phyloP scores from a whole-genome alignment of 2,329 filamentous ascomycete genomes.

The Colletotrichum ledebouriae region DNA sequence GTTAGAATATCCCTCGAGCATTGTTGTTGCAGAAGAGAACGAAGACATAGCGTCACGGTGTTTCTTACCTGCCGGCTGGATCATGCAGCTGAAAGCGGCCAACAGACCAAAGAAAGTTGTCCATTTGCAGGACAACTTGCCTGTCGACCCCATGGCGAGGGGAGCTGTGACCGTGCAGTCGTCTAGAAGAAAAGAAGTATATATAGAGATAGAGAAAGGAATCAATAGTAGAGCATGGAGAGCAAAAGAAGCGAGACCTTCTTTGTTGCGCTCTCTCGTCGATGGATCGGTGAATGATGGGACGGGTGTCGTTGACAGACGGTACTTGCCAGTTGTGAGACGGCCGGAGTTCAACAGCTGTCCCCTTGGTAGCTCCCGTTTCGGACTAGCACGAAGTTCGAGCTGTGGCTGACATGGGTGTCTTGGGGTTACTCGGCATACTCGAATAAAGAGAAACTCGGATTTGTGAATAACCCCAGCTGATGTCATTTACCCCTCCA shows the following conservation, averaged over 20 bases:
- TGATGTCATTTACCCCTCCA: conserved; percentile 30
- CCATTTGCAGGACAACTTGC: conserved; percentile 72
- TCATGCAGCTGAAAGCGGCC: conserved; percentile 69
- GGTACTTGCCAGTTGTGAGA: conserved; percentile 32
- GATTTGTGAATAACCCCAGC: conserved; percentile 10
- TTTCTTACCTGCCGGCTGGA: conserved; percentile 74
- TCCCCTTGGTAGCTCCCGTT: conserved; percentile 46
- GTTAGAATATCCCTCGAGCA: conserved; percentile 6
- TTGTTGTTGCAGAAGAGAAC: neutral
- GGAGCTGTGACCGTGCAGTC: conserved; percentile 33
- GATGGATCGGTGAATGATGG: conserved; percentile 16
- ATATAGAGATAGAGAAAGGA: neutral
- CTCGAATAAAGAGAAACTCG: neutral
- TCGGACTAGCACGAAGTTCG: conserved; percentile 37
- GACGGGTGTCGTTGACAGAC: conserved; percentile 19
- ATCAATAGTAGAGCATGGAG: conserved; percentile 14
- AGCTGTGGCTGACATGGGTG: conserved; percentile 30
- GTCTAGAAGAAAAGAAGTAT: conserved; percentile 9
- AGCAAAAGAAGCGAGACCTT: conserved; percentile 30
- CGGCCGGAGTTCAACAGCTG: conserved; percentile 46
- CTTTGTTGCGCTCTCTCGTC: conserved; percentile 35
- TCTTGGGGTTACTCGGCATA: conserved; percentile 13
- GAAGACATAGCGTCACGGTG: conserved; percentile 24
- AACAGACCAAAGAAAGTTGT: conserved; percentile 73
- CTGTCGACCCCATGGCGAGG: conserved; percentile 63